These are phyloP conservation scores for Penstemon newberryi DNA, from an alignment of 257 asterid genomes.

Conservation along the genomic window DNA sequence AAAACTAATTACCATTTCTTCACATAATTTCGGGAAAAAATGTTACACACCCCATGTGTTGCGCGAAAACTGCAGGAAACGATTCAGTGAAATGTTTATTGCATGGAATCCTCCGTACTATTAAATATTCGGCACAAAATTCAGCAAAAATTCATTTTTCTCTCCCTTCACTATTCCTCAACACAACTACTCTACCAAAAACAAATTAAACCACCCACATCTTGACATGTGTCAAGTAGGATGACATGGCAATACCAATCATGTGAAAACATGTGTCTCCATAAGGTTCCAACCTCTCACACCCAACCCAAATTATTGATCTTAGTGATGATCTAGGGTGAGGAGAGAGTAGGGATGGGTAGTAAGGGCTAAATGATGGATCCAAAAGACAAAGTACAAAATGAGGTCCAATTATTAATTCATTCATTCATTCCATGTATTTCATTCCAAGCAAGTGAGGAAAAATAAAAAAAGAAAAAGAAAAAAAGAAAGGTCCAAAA, in stretches of 20 bases:
- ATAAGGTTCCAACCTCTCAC: constrained; percentile 42
- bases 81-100: no score
- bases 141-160: background rate
- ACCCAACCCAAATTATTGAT: constrained; percentile 49
- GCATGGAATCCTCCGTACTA: background rate
- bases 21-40: background rate
- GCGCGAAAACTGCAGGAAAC: no score
- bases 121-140: background rate
- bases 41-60: no score
- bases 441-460: constrained; percentile 39
- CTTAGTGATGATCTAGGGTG: constrained; percentile 27
- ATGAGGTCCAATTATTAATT: constrained; percentile 48
- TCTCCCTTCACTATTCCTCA: background rate
- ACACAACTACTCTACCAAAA: constrained; percentile 28
- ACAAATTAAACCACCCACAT: background rate
- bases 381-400: constrained; percentile 67
- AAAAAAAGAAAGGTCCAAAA: constrained; percentile 23
- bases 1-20: background rate
- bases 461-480: constrained; percentile 10
- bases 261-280: constrained; percentile 66
- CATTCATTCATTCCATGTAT: constrained; percentile 35
- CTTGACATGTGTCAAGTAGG: constrained; percentile 42
- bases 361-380: constrained; percentile 49
- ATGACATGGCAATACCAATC: constrained; percentile 54
- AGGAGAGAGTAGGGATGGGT: constrained; percentile 29